Evolutionary conservation across 78 protist genomes (phyloP).

Genomic region (Neovahlkampfia damariscottae): DNA sequence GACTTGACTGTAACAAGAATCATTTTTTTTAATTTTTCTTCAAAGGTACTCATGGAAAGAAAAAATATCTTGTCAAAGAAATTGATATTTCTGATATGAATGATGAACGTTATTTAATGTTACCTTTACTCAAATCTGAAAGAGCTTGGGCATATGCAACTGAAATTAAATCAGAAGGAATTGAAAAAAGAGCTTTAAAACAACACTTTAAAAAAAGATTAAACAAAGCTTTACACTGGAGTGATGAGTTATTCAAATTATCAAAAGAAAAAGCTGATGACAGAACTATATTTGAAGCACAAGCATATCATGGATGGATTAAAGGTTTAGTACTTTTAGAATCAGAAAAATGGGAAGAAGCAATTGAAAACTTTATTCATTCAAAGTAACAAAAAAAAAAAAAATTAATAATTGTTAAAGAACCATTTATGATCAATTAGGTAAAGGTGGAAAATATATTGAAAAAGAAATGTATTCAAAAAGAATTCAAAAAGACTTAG

Average conservation of each 20-base stretch:
- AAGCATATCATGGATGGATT: not conserved
- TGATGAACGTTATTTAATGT: not conserved
- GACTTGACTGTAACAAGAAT: no score
- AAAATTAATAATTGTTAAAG: not conserved
- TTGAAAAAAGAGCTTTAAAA: not conserved
- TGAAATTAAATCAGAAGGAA: not conserved
- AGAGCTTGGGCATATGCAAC: constrained; percentile 18
- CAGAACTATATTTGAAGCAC: not conserved
- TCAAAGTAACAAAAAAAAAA: no score
- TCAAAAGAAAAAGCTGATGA: not conserved
- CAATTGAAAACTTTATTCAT: no score
- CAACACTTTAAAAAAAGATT: not conserved
- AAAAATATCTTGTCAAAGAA: not conserved
- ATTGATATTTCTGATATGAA: constrained; percentile 11
- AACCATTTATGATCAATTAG: not conserved
- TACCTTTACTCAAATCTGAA: not conserved
- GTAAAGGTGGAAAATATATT: not conserved
- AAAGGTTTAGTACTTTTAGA: not conserved
- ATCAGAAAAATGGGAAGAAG: not conserved
- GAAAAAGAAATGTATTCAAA: not conserved
- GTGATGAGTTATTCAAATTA: not conserved
- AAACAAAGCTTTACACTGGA: not conserved
- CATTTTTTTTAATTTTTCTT: no score
- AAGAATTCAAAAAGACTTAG: not conserved
- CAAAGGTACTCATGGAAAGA: constrained; percentile 7